phyloP scores from a whole-genome alignment of 1,284 basidiomycete genomes.

The Peniophora sp. region DNA sequence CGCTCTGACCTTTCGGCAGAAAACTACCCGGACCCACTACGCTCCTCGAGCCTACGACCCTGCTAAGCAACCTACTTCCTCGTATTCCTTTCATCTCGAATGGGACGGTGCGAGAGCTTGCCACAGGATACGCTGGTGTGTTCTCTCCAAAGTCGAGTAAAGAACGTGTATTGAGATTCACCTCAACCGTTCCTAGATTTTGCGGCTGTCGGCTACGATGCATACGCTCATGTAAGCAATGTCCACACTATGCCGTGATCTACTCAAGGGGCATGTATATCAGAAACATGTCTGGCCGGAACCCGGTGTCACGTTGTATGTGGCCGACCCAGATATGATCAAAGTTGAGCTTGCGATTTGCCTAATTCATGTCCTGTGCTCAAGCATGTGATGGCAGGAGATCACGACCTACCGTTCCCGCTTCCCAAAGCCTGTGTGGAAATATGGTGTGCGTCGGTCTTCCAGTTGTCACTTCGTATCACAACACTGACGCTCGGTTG shows the following conservation, averaged over 20 bases:
- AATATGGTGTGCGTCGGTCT: conserved; percentile 20
- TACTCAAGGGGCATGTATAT: background rate
- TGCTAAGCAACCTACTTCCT: too few species aligned
- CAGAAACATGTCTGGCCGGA: conserved; percentile 5
- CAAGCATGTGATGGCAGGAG: conserved; percentile 10
- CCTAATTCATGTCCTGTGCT: background rate
- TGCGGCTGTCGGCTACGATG: background rate
- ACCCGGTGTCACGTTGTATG: background rate
- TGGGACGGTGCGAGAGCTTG: too few species aligned
- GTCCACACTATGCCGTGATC: too few species aligned
- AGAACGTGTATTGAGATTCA: too few species aligned
- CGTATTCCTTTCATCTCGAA: too few species aligned
- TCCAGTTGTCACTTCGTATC: too few species aligned
- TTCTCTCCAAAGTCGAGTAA: too few species aligned
- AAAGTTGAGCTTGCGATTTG: conserved; percentile 2
- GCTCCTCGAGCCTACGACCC: too few species aligned
- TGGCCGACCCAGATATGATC: conserved; percentile 9
- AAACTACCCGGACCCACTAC: too few species aligned
- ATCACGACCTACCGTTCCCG: conserved; percentile 15
- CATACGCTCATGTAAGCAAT: background rate
- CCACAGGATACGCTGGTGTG: too few species aligned
- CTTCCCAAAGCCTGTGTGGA: conserved; percentile 26
- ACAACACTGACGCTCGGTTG: too few species aligned
- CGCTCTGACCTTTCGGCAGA: too few species aligned
- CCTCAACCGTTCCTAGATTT: background rate